Evolutionary conservation across 192 early-diverging fungal species (phyloP), one percentile per base, ranked within the genome.

Genomic region (Blastocladiella britannica): DNA sequence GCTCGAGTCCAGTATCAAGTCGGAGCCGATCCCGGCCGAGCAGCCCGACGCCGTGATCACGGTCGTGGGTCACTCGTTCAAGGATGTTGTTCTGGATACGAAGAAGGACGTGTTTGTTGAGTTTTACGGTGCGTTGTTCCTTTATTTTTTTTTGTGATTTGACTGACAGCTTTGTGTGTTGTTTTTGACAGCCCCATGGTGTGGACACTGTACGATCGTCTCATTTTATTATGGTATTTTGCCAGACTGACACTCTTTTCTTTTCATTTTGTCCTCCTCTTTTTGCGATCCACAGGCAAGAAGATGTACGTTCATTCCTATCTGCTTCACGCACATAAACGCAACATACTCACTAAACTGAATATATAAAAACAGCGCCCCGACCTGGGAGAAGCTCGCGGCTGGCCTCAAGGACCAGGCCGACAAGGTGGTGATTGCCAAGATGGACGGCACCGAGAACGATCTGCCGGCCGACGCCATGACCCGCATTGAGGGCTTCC

Each of bases 391-490:
- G 8, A 23, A 56, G 47, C 30, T 56, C 28, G 55, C 25, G 15
- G 55, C 25, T 24, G 7, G 5, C 23, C 25, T 56, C 6, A 27
- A 25, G 15, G 37, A 47, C 52, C 55, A 65, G 15, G 28, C 23
- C 57, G 60, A 70, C 58, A 69, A 69, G 58, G 62, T 89, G 62
- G 73, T 82, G 53, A 82, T 89, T 64, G 89, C 91, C 67, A 98
- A 97, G 81, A 80, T 95, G 79, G 92, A 97, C 66, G 88, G 79
- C 59, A 89, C 88, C 51, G 87, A 81, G 60, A 97, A 97, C 72
- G 93, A 97, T 54, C 62, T 95, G 52, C 92, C 93, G 20, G 60
- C 77, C 7, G 59, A 61, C 62, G 65, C 70, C 56, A 63, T 71
- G 7, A 82, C 91, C 69, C 65, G 78, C 54, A 61, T 97, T 62